Conservation (phyloP, 768 basidiomycete genomes). For the Mycena filopes region DNA sequence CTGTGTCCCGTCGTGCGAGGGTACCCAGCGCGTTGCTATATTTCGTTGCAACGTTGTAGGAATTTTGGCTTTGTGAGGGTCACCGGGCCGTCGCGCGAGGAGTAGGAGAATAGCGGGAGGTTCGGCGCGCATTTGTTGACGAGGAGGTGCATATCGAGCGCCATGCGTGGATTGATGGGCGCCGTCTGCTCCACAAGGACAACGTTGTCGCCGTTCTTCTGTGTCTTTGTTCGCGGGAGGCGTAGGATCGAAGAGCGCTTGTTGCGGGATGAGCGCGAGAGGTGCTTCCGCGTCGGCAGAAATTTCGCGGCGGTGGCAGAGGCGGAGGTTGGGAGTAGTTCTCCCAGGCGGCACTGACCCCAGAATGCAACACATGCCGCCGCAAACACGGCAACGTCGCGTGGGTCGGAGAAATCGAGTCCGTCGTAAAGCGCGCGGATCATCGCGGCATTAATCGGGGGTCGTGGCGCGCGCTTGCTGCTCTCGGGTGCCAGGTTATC, state of each 20-base stretch:
- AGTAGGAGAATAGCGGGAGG: neutral
- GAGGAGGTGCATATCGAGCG: neutral
- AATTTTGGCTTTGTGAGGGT: neutral
- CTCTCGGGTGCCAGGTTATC: neutral
- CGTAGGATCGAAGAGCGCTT: neutral
- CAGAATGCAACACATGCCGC: constrained; percentile 2
- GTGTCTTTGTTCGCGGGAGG: neutral
- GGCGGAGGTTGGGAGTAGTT: neutral
- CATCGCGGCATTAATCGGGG: neutral
- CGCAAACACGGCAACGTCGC: neutral
- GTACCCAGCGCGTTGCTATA: constrained; percentile 15
- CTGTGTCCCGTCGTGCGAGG: constrained; percentile 18
- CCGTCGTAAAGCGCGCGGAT: neutral
- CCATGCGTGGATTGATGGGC: neutral
- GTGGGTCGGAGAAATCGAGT: neutral
- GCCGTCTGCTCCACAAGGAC: neutral
- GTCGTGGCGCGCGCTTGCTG: neutral
- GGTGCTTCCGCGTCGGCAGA: neutral
- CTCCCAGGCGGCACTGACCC: neutral
- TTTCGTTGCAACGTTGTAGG: constrained; percentile 16
- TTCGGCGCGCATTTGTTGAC: neutral
- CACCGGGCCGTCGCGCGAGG: neutral
- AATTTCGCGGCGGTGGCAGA: neutral
- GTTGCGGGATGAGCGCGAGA: constrained; percentile 46
- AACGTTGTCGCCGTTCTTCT: neutral